These are phyloP conservation scores for Suillus subluteus DNA, from an alignment of 768 basidiomycete genomes.

Conservation along the genomic window DNA sequence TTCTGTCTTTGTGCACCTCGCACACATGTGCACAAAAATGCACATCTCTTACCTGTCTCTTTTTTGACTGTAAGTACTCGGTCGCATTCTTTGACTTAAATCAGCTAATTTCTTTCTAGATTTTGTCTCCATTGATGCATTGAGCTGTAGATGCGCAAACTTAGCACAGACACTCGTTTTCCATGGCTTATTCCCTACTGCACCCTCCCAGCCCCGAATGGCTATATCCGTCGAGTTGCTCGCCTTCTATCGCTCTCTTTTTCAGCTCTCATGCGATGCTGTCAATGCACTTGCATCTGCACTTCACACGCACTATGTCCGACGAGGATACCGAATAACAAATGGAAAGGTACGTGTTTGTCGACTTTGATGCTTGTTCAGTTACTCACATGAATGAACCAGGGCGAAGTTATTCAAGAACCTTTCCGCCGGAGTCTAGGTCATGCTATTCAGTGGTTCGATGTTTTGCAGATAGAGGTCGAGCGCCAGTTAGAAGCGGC, in stretches of 20 bases:
- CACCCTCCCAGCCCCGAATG: conserved; percentile 21
- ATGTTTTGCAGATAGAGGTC: conserved; percentile 19
- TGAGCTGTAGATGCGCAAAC: conserved; percentile 27
- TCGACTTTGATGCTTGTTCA: background rate
- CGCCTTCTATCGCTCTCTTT: conserved; percentile 39
- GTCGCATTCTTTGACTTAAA: background rate
- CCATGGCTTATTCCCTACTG: conserved; percentile 37
- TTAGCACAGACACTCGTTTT: conserved; percentile 27
- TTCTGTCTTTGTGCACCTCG: background rate
- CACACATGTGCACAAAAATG: background rate
- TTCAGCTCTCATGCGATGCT: conserved; percentile 18
- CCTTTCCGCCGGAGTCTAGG: conserved; percentile 35
- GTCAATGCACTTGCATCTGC: conserved; percentile 15
- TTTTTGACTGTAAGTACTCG: background rate
- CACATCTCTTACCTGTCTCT: background rate
- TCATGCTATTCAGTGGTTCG: conserved; percentile 34
- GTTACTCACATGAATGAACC: background rate
- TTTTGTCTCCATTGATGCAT: conserved; percentile 16
- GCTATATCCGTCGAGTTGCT: conserved; percentile 34
- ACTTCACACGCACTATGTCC: conserved; percentile 1
- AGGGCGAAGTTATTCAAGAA: conserved; percentile 22
- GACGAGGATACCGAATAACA: background rate
- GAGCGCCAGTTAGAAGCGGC: conserved; percentile 18
- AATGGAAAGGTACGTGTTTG: conserved; percentile 6
- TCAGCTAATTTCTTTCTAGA: conserved; percentile 17